Conservation (phyloP, 2,329 filamentous ascomycete species). For the Calonectria pauciramosa region DNA sequence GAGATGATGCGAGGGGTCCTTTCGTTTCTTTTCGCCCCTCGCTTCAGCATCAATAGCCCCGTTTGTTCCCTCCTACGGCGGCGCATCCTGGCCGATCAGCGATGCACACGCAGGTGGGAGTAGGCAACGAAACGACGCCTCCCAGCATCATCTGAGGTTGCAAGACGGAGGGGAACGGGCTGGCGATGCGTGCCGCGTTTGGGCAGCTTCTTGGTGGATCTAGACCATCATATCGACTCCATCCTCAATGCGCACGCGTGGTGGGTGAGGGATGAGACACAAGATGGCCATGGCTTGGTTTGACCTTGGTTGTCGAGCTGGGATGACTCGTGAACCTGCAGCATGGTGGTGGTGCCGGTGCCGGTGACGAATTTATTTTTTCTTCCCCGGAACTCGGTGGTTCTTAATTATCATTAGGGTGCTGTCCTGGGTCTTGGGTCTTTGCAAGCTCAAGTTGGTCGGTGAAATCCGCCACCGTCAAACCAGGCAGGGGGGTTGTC, state of each 20-base stretch:
- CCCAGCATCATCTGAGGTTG: not conserved
- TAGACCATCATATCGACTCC: constrained; percentile 14
- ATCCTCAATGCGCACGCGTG: constrained; percentile 14
- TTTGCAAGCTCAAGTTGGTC: constrained; percentile 13
- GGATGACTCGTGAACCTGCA: constrained; percentile 22
- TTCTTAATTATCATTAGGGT: constrained; percentile 11
- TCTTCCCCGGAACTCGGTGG: not conserved
- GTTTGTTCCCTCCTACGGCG: constrained; percentile 8
- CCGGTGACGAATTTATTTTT: constrained; percentile 11
- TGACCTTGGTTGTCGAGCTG: constrained; percentile 3
- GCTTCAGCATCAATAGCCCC: constrained; percentile 20
- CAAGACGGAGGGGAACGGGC: not conserved
- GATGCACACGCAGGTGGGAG: not conserved
- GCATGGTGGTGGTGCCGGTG: constrained; percentile 11
- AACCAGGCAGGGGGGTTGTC: constrained; percentile 16
- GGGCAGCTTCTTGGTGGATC: constrained; percentile 19
- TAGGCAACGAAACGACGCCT: constrained; percentile 14
- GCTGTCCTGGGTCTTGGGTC: not conserved
- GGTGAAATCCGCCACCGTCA: constrained; percentile 21
- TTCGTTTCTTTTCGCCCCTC: constrained; percentile 26
- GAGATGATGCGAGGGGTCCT: constrained; percentile 23
- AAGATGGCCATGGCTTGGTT: constrained; percentile 17
- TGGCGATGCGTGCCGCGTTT: constrained; percentile 10
- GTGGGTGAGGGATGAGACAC: constrained; percentile 15
- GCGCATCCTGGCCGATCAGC: constrained; percentile 17